Conservation (phyloP, 768 basidiomycete genomes). For the Mycena alexandri region DNA sequence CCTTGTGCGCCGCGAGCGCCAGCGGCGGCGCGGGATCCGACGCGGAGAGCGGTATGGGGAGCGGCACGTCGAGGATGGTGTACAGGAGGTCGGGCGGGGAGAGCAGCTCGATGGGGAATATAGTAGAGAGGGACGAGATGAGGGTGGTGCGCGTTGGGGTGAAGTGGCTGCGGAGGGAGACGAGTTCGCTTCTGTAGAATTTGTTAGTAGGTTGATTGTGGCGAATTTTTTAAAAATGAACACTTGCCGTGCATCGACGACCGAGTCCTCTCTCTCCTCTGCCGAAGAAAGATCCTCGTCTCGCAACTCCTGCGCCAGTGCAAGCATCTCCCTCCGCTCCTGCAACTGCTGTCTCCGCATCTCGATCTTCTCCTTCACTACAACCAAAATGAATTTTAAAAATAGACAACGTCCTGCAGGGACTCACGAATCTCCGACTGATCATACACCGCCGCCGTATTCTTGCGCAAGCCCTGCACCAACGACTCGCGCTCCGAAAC, state of each 20-base stretch:
- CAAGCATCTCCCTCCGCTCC: slow-evolving; percentile 61
- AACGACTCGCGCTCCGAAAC: slow-evolving; percentile 73
- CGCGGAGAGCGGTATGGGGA: slow-evolving; percentile 84
- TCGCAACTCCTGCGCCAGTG: slow-evolving; percentile 56
- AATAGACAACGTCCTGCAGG: neutral
- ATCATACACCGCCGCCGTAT: slow-evolving; percentile 57
- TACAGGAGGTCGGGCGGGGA: slow-evolving; percentile 90
- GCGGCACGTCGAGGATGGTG: slow-evolving; percentile 87
- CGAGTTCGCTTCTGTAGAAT: slow-evolving; percentile 59
- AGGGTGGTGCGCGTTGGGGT: slow-evolving; percentile 70
- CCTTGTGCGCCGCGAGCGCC: slow-evolving; percentile 70
- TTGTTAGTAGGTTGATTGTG: slow-evolving; percentile 25
- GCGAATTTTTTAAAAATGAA: slow-evolving; percentile 7
- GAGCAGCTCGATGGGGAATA: slow-evolving; percentile 92
- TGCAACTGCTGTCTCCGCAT: slow-evolving; percentile 58
- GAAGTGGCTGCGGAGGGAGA: slow-evolving; percentile 62
- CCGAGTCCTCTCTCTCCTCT: slow-evolving; percentile 47
- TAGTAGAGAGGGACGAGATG: slow-evolving; percentile 76
- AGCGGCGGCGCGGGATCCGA: slow-evolving; percentile 90
- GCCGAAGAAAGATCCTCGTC: slow-evolving; percentile 45
- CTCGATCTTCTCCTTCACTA: slow-evolving; percentile 60
- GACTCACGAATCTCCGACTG: slow-evolving; percentile 61
- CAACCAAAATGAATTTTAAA: neutral
- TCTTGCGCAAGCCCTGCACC: slow-evolving; percentile 62
- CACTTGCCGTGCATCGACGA: slow-evolving; percentile 55